Conservation (phyloP, 2,329 filamentous ascomycete genomes). For the Colletotrichum sp. region DNA sequence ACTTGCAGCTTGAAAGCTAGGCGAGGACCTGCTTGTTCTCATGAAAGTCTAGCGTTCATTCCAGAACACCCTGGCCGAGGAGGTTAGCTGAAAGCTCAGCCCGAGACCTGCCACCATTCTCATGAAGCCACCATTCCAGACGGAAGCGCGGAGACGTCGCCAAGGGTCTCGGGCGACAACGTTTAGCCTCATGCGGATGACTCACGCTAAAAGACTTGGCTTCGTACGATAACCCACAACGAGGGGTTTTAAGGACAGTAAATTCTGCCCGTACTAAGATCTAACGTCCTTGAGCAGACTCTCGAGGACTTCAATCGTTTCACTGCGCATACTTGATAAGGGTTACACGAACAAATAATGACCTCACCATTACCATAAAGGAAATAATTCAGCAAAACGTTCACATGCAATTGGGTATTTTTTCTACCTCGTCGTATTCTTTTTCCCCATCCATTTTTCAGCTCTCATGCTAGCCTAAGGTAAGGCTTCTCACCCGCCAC, state of each 20-base stretch:
- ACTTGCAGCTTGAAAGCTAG: not conserved
- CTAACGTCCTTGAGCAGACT: not conserved
- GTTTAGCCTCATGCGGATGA: not conserved
- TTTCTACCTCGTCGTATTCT: not conserved
- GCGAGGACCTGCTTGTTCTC: not conserved
- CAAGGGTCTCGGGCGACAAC: not conserved
- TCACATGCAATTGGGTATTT: not conserved
- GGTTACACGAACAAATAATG: not conserved
- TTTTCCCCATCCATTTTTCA: not conserved
- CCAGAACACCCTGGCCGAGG: not conserved
- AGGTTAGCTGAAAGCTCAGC: not conserved
- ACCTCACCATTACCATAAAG: not conserved
- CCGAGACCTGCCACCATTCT: not conserved
- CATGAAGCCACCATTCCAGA: not conserved
- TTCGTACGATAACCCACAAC: conserved; percentile 5
- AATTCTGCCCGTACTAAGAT: not conserved
- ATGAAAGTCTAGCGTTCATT: not conserved
- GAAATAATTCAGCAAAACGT: not conserved
- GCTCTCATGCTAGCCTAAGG: not conserved
- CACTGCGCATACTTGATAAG: not conserved
- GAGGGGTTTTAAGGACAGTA: not conserved
- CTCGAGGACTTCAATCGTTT: not conserved
- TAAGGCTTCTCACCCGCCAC: not conserved
- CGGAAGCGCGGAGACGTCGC: not conserved
- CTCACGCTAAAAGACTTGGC: not conserved